A percentile compares a stretch with the other conserved stretches of the same genome.
phyloP scores from a whole-genome alignment of 1,284 basidiomycete genomes.

The Xerocomus minutiporus region DNA sequence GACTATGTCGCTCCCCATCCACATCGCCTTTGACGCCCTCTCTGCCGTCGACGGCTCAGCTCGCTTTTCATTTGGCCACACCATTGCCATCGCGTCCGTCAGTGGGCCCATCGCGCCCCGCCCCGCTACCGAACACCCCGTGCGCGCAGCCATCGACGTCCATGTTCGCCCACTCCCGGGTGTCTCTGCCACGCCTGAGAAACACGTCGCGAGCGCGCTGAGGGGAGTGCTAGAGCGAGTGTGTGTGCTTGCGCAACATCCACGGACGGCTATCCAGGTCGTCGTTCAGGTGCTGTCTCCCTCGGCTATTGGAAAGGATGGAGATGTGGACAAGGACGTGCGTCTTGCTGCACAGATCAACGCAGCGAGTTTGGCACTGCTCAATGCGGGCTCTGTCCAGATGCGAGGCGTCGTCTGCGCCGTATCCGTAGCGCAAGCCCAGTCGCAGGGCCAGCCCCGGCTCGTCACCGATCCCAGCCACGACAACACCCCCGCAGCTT shows the following conservation, averaged over 20 bases:
- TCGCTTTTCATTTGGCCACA: constrained; percentile 32
- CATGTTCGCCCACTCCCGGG: constrained; percentile 60
- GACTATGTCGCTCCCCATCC: constrained; percentile 10
- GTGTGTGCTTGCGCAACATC: constrained; percentile 57
- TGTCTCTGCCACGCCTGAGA: constrained; percentile 63
- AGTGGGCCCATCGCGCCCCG: constrained; percentile 76
- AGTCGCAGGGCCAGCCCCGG: constrained; percentile 13
- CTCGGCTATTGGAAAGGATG: neutral
- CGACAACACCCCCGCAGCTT: constrained; percentile 22
- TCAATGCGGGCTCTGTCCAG: constrained; percentile 64
- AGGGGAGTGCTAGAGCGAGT: constrained; percentile 54
- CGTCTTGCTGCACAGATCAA: constrained; percentile 63
- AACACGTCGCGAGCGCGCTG: constrained; percentile 49
- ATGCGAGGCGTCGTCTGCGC: constrained; percentile 69
- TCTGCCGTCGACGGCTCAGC: constrained; percentile 33
- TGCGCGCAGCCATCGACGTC: constrained; percentile 70
- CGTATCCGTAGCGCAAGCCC: constrained; percentile 47
- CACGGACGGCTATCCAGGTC: constrained; percentile 66
- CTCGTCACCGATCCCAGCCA: constrained; percentile 32
- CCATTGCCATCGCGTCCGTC: constrained; percentile 56
- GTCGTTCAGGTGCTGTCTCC: constrained; percentile 54
- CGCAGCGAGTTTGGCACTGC: constrained; percentile 57
- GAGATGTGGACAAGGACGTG: constrained; percentile 11
- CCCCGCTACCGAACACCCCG: constrained; percentile 58
- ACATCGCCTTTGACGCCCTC: constrained; percentile 27